Percentiles rank a stretch among this genome's conserved stretches.
Evolutionary conservation across 176 grass and related monocot genomes (phyloP).

Genomic region (Bonia amplexicaulis): DNA sequence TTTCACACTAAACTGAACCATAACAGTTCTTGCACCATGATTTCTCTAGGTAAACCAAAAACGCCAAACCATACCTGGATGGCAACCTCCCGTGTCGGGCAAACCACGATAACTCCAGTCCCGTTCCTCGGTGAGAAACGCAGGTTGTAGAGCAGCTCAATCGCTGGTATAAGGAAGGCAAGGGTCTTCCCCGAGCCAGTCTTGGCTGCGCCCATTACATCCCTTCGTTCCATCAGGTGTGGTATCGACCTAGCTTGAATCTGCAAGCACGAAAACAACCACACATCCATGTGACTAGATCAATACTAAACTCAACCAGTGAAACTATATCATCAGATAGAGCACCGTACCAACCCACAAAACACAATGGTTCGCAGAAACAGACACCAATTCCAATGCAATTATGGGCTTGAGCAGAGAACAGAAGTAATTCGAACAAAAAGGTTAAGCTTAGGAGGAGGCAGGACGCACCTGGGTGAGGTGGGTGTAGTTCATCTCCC

Average conservation of each 20-base stretch:
- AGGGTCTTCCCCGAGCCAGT: slow-evolving; percentile 79
- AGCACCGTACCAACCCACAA: background rate
- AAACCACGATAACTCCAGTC: slow-evolving; percentile 66
- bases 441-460: background rate
- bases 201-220: slow-evolving; percentile 75
- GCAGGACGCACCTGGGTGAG: slow-evolving; percentile 48
- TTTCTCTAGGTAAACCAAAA: background rate
- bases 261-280: slow-evolving; percentile 27
- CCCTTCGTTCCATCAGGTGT: slow-evolving; percentile 56
- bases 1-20: background rate
- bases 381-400: background rate
- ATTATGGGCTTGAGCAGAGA: background rate
- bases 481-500: slow-evolving; percentile 70
- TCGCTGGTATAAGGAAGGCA: slow-evolving; percentile 66
- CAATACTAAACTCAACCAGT: background rate
- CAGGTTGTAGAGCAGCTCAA: slow-evolving; percentile 54
- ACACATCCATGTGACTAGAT: background rate
- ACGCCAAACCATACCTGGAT: slow-evolving; percentile 29
- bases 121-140: slow-evolving; percentile 59
- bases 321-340: background rate
- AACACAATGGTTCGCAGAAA: background rate
- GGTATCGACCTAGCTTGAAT: slow-evolving; percentile 84
- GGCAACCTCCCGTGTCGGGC: slow-evolving; percentile 76
- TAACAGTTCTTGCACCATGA: background rate
- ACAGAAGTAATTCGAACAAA: background rate